Base-by-base conservation (phyloP, 371 early-diverging fungal genomes). In the Chytridium lagenaria region DNA sequence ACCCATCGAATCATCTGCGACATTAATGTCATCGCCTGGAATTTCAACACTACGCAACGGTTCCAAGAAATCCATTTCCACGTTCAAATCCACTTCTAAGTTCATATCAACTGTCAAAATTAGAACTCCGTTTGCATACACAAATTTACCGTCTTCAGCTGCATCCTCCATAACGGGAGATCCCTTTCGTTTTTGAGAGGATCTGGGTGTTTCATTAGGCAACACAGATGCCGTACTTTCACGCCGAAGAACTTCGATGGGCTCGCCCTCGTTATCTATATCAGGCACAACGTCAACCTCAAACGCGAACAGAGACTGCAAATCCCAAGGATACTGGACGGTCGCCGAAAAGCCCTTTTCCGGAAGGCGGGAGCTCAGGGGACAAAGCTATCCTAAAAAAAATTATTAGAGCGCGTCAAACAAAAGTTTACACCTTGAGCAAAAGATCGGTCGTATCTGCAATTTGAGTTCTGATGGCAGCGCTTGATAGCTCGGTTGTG, bases 401-500 rank as follows among this genome's bases (percentile, higher is more conserved):
- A n/a, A 19, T 26, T 15, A 44, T 40, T 66, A 2, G n/a, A 44
- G 22, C n/a, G 28, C 5, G 19, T 38, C 12, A 22, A 33, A 70
- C 7, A 49, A 2, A 51, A 33, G 26, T 31, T 5, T 7, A 36
- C 30, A 76, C 76, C 69, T 50, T 51, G 15, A 65, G 22, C 3
- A 66, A 63, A 44, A 83, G 75, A 36, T 81, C 80, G 19, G 79
- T 72, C 2, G 91, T 82, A 77, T 91, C 86, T 22, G 76, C 55
- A 22, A 87, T 80, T 72, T 86, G 86, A 33, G 73, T 61, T 67
- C 78, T 75, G 31, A 92, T 80, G 37, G 84, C 82, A 15, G 81
- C 84, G 65, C 85, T 81, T 3, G 91, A 81, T 68, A 94, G 86
- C 78, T 93, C 92, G 0, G 90, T 92, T 34, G 85, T 80, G 1